Conservation (phyloP, 495 filamentous ascomycete genomes). For the Chaetomium cochliodes region DNA sequence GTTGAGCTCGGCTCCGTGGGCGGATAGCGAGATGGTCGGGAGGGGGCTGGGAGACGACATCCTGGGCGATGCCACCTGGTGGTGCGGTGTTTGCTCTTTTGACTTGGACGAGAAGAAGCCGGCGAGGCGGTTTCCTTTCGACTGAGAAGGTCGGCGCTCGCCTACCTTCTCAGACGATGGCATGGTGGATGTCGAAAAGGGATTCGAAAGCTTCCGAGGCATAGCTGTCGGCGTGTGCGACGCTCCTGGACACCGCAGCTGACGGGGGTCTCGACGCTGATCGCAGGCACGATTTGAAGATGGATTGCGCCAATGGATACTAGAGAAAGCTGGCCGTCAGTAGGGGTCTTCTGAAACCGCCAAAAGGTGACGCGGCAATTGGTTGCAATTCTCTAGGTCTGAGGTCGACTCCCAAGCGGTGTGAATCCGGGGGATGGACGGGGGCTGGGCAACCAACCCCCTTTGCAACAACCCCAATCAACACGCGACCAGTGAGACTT, state of each 20-base stretch:
- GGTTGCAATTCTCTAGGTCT: background rate
- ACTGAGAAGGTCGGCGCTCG: slow-evolving; percentile 56
- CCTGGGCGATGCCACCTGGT: slow-evolving; percentile 57
- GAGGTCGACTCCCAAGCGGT: background rate
- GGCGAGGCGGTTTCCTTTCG: slow-evolving; percentile 56
- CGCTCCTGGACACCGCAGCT: background rate
- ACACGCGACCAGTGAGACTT: background rate
- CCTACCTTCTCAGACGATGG: slow-evolving; percentile 40
- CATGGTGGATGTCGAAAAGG: slow-evolving; percentile 40
- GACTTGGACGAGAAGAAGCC: slow-evolving; percentile 69
- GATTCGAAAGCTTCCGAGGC: slow-evolving; percentile 54
- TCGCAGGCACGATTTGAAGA: slow-evolving; percentile 19
- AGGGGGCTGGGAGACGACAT: slow-evolving; percentile 74
- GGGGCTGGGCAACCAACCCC: background rate
- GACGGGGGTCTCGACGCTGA: slow-evolving; percentile 8
- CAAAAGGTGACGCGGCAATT: background rate
- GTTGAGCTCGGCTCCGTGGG: slow-evolving; percentile 69
- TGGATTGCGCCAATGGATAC: slow-evolving; percentile 25
- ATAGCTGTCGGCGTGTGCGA: slow-evolving; percentile 35
- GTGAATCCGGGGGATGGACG: background rate
- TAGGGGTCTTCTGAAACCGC: background rate
- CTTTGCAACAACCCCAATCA: background rate
- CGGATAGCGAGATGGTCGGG: slow-evolving; percentile 89
- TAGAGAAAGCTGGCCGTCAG: slow-evolving; percentile 20
- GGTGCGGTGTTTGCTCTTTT: slow-evolving; percentile 59